A percentile compares a stretch with the other conserved stretches of the same genome.
Conservation (phyloP, 2,329 filamentous ascomycete genomes). For the Fusarium beomiforme region DNA sequence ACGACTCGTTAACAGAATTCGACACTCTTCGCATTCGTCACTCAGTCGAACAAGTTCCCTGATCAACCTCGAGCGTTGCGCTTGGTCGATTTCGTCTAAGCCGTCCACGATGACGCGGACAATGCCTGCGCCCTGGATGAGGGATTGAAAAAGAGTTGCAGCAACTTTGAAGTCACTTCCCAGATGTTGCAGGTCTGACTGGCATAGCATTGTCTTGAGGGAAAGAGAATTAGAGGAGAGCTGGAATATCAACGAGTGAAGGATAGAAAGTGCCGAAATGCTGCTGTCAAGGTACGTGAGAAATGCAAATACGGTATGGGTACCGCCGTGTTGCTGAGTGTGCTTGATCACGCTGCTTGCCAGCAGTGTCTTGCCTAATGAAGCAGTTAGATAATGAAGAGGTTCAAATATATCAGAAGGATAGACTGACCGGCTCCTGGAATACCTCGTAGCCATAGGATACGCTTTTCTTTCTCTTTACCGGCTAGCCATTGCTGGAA, state of each 20-base stretch:
- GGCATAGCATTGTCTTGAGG: not conserved
- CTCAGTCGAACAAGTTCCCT: not conserved
- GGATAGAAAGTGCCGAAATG: not conserved
- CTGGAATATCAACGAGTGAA: not conserved
- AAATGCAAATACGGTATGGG: not conserved
- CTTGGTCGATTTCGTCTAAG: rapidly evolving
- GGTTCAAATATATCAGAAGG: rapidly evolving
- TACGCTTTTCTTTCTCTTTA: not conserved
- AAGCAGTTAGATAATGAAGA: rapidly evolving
- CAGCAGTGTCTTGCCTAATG: not conserved
- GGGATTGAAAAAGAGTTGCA: rapidly evolving
- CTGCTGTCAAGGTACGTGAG: not conserved
- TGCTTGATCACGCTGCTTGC: not conserved
- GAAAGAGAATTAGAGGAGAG: not conserved
- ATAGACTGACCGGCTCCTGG: not conserved
- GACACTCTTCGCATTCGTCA: rapidly evolving
- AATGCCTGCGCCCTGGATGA: not conserved
- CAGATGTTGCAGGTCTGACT: not conserved
- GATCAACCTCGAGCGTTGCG: not conserved
- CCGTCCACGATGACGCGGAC: not conserved
- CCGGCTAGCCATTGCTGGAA: not conserved
- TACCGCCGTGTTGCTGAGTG: rapidly evolving
- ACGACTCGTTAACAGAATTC: rapidly evolving
- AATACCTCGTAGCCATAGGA: not conserved
- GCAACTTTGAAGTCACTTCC: not conserved